Conservation (phyloP, 2,329 filamentous ascomycete genomes). For the Phyllosticta paracitricarpa region DNA sequence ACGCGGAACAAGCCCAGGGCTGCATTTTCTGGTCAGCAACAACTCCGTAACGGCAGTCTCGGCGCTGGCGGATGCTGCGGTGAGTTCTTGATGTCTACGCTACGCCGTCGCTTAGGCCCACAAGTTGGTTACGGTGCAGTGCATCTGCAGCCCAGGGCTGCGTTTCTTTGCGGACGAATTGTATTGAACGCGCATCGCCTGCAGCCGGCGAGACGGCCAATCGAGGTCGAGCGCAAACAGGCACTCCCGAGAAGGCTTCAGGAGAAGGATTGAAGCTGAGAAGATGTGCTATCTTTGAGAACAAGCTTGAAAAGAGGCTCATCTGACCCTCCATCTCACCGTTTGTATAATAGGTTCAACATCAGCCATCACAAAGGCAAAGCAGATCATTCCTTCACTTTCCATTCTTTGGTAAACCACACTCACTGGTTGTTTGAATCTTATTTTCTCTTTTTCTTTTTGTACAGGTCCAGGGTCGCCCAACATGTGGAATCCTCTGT, state of each 20-base stretch:
- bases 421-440: neutral
- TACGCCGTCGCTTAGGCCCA: neutral
- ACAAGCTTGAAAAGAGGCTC: neutral
- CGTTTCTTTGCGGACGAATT: neutral
- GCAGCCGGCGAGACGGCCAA: neutral
- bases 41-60: neutral
- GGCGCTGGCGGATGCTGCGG: neutral
- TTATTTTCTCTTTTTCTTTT: neutral
- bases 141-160: neutral
- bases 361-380: neutral
- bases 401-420: neutral
- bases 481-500: neutral
- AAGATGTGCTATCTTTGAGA: neutral
- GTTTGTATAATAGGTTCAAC: neutral
- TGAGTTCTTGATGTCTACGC: neutral
- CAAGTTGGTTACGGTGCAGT: neutral
- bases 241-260: neutral
- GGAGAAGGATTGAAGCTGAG: neutral
- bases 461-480: neutral
- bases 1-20: neutral
- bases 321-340: neutral
- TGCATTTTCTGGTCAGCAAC: neutral
- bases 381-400: neutral
- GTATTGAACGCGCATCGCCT: neutral
- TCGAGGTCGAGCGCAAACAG: neutral